Evolutionary conservation across 163 green algal species (phyloP), one percentile per base, ranked within the genome.

Genomic region (Chlorella variabilis): DNA sequence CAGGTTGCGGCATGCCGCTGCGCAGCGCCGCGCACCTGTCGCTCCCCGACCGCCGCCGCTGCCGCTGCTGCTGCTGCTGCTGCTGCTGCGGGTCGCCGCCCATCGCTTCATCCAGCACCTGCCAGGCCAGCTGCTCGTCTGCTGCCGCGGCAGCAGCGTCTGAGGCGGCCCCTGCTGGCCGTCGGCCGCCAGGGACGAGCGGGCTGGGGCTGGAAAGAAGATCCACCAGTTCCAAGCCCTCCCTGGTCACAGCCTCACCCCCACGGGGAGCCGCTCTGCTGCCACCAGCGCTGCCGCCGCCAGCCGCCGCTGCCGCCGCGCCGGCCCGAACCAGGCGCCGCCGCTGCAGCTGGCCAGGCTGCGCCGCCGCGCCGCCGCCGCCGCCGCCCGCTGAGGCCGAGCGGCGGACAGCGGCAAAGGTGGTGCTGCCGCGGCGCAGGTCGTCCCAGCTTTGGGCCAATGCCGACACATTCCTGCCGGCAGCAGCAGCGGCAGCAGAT

Each of bases 151-250:
- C 45, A 15, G 11, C 45, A 31, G 54, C 45, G 20, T 17, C 70
- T 34, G 48, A 17, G 0, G 21, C 71, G 29, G 51, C 65, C 39
- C 31, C 63, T 5, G n/a, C 17, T 33, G 63, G 20, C 63, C n/a
- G 63, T 33, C 4, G 34, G 63, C 63, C 31, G 34, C 23, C 34
- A 29, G 34, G 63, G 41, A 3, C 39, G 36, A n/a, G n/a, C n/a
- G 70, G 70, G 54, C 71, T 68, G 21, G 58, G 75, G 75, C 75
- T 81, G 38, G 34, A 48, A 0, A 78, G 51, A 3, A 78, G 54
- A 15, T 68, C 54, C 2, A 78, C 54, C 23, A 65, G 6, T 0
- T 77, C 70, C 8, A 31, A 25, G 21, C 0, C 41, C 2, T 13
- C 36, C 6, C n/a, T n/a, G n/a, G n/a, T n/a, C n/a, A n/a, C n/a